Evolutionary conservation across 1,139 yeast species (phyloP).

Genomic region (Yamadazyma spencermartinsiae): DNA sequence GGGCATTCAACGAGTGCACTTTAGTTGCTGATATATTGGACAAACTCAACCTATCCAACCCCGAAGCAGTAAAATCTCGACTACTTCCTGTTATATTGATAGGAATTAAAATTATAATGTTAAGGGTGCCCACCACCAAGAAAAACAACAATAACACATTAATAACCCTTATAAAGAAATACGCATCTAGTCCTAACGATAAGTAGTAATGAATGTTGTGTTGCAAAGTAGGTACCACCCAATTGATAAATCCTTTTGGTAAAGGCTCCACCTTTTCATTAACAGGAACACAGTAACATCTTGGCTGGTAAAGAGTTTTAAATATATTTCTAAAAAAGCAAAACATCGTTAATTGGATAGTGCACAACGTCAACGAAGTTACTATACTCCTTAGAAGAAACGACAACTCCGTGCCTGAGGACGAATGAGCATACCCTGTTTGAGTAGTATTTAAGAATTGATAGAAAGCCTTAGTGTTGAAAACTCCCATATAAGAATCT

Average conservation of each 20-base stretch:
- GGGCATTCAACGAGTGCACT: conserved; percentile 48
- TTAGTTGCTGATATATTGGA: conserved; percentile 57
- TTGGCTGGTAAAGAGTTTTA: conserved; percentile 57
- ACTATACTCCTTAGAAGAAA: conserved; percentile 49
- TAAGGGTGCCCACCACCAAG: conserved; percentile 47
- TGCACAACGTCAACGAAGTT: conserved; percentile 52
- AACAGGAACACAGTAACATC: conserved; percentile 44
- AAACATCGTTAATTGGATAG: conserved; percentile 53
- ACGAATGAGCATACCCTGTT: conserved; percentile 52
- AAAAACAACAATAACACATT: conserved; percentile 50
- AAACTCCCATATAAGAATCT: conserved; percentile 27
- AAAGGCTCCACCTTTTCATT: conserved; percentile 38
- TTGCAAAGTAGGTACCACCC: conserved; percentile 47
- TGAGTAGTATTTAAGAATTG: conserved; percentile 56
- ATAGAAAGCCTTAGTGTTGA: conserved; percentile 27
- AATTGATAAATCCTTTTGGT: conserved; percentile 43
- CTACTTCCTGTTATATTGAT: conserved; percentile 51
- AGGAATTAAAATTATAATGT: conserved; percentile 56
- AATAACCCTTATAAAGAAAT: conserved; percentile 58
- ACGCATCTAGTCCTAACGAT: conserved; percentile 62
- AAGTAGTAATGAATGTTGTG: conserved; percentile 44
- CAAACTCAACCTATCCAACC: conserved; percentile 60
- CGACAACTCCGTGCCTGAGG: conserved; percentile 40
- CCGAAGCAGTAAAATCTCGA: conserved; percentile 32
- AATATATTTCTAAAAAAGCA: conserved; percentile 50